phyloP scores from a whole-genome alignment of 179 eudicot genomes.

The Drosera spatulata region DNA sequence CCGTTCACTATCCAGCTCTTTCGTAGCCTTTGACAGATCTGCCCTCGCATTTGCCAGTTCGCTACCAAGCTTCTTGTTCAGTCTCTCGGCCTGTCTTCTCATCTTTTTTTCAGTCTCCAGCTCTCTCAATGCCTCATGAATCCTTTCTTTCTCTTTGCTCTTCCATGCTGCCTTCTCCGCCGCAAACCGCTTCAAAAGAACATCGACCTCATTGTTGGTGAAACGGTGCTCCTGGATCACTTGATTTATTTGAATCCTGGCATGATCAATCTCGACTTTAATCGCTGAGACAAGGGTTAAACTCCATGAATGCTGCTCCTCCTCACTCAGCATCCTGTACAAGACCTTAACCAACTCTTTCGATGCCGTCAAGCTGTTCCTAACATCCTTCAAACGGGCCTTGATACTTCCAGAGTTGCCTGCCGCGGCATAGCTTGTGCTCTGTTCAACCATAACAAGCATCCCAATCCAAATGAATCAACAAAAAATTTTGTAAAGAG shows the following conservation, averaged over 20 bases:
- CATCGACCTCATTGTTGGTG: constrained; percentile 21
- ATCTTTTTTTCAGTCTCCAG: constrained; percentile 54
- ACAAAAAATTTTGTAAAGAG: too few species aligned
- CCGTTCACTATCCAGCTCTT: constrained; percentile 33
- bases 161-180: constrained; percentile 64
- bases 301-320: constrained; percentile 44
- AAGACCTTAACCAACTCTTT: constrained; percentile 79
- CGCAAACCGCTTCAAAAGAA: constrained; percentile 41
- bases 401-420: constrained; percentile 19
- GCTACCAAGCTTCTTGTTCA: constrained; percentile 60
- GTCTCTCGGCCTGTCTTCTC: constrained; percentile 56
- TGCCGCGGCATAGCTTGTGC: constrained; percentile 22
- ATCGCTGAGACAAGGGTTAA: constrained; percentile 59
- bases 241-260: constrained; percentile 41
- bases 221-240: constrained; percentile 41
- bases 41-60: constrained; percentile 51
- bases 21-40: constrained; percentile 20
- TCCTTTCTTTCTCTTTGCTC: constrained; percentile 45
- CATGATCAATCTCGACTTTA: constrained; percentile 56
- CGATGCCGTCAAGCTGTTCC: constrained; percentile 50
- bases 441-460: constrained; percentile 25
- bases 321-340: constrained; percentile 34
- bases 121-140: constrained; percentile 40
- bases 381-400: constrained; percentile 52
- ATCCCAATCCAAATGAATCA: too few species aligned